These are phyloP conservation scores for Venturia pyrina DNA, from an alignment of 2,329 filamentous ascomycete genomes.

Conservation along the genomic window DNA sequence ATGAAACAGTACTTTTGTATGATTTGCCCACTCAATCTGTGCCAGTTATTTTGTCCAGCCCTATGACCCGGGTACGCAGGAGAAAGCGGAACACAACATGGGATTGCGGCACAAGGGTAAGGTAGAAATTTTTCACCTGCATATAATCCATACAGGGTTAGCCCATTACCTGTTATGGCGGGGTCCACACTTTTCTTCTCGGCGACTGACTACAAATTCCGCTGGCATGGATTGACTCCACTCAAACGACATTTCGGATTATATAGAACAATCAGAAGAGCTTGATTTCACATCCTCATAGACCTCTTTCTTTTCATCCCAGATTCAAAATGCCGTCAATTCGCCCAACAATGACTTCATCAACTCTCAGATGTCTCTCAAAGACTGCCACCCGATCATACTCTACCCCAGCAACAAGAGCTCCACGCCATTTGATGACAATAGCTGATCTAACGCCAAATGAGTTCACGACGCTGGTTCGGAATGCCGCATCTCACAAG, in stretches of 20 bases:
- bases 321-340: conserved; percentile 22
- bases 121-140: neutral
- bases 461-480: conserved; percentile 74
- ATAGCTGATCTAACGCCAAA: conserved; percentile 73
- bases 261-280: neutral
- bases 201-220: neutral
- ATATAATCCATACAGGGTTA: neutral
- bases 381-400: conserved; percentile 18
- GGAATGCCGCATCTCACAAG: conserved; percentile 73
- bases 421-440: conserved; percentile 80
- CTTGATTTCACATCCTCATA: neutral
- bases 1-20: too few species aligned
- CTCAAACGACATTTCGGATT: neutral
- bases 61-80: neutral
- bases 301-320: neutral
- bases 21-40: neutral
- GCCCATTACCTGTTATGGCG: neutral
- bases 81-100: neutral
- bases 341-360: conserved; percentile 20
- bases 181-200: neutral
- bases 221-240: neutral
- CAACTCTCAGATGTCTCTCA: conserved; percentile 21
- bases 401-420: conserved; percentile 15
- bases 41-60: neutral
- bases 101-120: neutral